Percentiles rank a stretch among this genome's conserved stretches.
Conservation (phyloP, 768 basidiomycete genomes). For the Panus rudis region DNA sequence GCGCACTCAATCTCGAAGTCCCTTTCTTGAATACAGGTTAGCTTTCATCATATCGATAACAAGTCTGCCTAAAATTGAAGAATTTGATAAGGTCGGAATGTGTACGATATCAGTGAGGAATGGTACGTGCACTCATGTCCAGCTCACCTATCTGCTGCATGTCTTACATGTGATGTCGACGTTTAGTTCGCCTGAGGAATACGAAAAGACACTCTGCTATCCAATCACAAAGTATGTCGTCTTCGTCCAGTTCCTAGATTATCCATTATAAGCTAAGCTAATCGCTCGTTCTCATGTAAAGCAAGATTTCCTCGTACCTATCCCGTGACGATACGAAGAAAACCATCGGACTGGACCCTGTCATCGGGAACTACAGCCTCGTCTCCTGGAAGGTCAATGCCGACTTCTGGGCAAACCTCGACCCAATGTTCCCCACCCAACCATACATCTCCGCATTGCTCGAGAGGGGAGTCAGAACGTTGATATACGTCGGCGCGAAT, state of each 20-base stretch:
- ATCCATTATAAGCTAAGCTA: not conserved
- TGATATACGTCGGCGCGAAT: constrained; percentile 49
- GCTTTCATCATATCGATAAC: constrained; percentile 14
- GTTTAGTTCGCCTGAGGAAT: no score
- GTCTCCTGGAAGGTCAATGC: constrained; percentile 35
- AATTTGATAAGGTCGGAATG: constrained; percentile 32
- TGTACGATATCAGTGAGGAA: constrained; percentile 62
- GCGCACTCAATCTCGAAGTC: constrained; percentile 19
- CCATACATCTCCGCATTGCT: constrained; percentile 45
- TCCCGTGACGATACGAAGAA: constrained; percentile 45
- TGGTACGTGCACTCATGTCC: constrained; percentile 36
- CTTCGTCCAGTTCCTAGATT: not conserved
- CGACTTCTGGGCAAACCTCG: constrained; percentile 42
- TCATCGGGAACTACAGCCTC: constrained; percentile 32
- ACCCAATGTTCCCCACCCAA: constrained; percentile 27
- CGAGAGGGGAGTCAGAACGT: constrained; percentile 43
- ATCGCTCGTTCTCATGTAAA: constrained; percentile 16
- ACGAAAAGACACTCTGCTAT: constrained; percentile 49
- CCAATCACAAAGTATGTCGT: constrained; percentile 37
- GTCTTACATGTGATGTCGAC: no score
- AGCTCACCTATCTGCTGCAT: no score
- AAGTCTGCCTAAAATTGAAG: not conserved
- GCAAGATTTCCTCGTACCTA: constrained; percentile 56
- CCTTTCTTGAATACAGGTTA: constrained; percentile 28
- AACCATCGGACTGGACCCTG: constrained; percentile 56